Conservation (phyloP, 1,139 yeast species). For the Schwanniomyces etchellsii region DNA sequence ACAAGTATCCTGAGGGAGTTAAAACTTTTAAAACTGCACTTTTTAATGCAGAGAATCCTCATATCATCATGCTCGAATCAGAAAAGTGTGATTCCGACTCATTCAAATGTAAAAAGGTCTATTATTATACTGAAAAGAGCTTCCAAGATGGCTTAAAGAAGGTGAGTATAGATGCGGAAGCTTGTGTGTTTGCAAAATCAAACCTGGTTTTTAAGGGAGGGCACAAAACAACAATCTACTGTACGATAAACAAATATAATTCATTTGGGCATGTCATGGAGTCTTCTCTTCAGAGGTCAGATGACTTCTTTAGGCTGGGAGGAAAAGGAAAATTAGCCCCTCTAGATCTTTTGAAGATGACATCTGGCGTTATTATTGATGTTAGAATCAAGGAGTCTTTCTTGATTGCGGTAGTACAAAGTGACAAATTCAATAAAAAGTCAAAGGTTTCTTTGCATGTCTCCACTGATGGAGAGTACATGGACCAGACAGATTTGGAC, state of each 20-base stretch:
- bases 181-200: slow-evolving; percentile 51
- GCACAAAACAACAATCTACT: slow-evolving; percentile 41
- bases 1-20: slow-evolving; percentile 18
- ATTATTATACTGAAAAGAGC: slow-evolving; percentile 50
- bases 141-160: slow-evolving; percentile 37
- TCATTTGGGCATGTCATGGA: slow-evolving; percentile 39
- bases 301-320: slow-evolving; percentile 48
- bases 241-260: slow-evolving; percentile 39
- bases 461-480: slow-evolving; percentile 52
- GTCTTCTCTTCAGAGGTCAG: slow-evolving; percentile 38
- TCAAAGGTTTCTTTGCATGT: slow-evolving; percentile 46
- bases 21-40: slow-evolving; percentile 15
- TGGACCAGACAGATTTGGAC: slow-evolving; percentile 48
- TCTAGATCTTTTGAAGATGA: slow-evolving; percentile 14
- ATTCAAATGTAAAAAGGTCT: slow-evolving; percentile 21
- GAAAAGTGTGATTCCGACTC: not conserved
- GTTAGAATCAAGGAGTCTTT: slow-evolving; percentile 48
- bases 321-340: not conserved
- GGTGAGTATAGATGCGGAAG: slow-evolving; percentile 25
- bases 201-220: slow-evolving; percentile 34
- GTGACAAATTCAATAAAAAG: slow-evolving; percentile 39
- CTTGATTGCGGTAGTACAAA: slow-evolving; percentile 44
- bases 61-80: slow-evolving; percentile 35
- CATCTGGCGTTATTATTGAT: slow-evolving; percentile 39
- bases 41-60: slow-evolving; percentile 37